A percentile compares a stretch with the other conserved stretches of the same genome.
phyloP scores from a whole-genome alignment of 345 rosid genomes.

The Rhizophora apiculata region DNA sequence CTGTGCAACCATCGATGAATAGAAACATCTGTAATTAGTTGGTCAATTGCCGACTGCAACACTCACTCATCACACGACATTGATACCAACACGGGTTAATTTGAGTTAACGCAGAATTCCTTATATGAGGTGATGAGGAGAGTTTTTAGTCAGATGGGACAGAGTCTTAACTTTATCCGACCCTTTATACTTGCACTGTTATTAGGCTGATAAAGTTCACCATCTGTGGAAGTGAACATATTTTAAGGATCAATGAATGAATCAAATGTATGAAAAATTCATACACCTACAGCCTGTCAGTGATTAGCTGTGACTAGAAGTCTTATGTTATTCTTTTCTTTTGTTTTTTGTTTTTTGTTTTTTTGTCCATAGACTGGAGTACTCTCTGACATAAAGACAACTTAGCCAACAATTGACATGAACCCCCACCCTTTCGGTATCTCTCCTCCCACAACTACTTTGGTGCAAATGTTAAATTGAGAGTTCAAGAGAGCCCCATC shows the following conservation, averaged over 20 bases:
- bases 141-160: no score
- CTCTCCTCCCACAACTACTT: slow-evolving; percentile 7
- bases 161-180: no score
- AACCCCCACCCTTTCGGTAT: neutral
- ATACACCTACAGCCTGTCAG: neutral
- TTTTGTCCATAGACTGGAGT: no score
- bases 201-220: no score
- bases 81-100: no score
- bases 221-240: neutral
- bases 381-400: neutral
- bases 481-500: no score
- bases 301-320: neutral
- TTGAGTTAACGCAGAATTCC: no score
- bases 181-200: no score
- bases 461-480: neutral
- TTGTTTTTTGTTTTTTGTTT: no score
- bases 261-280: neutral
- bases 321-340: neutral
- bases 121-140: no score
- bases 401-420: slow-evolving; percentile 11
- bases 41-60: neutral
- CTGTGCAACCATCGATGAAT: no score
- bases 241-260: neutral
- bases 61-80: neutral
- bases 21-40: no score